Conservation (phyloP, 1,139 yeast genomes). For the Saccharomyces hybrid region DNA sequence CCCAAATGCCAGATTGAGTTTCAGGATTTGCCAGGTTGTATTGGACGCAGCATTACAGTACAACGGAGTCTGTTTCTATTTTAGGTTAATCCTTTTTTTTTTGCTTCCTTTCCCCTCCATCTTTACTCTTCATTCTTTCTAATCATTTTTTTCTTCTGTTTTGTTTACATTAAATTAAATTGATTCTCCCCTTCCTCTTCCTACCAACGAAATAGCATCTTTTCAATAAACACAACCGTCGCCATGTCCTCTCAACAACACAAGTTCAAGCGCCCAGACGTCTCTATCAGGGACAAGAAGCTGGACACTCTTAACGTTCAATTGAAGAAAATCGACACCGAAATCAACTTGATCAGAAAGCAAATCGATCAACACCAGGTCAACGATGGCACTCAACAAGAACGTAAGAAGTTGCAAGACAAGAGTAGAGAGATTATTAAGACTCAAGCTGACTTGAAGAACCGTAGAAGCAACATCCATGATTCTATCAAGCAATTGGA, state of each 20-base stretch:
- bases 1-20: neutral
- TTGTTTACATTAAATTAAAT: neutral
- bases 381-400: conserved; percentile 37
- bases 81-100: neutral
- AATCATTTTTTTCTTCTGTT: neutral
- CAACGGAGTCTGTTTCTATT: neutral
- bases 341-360: conserved; percentile 29
- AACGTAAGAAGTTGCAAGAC: conserved; percentile 56
- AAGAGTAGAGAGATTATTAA: conserved; percentile 59
- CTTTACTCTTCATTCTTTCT: neutral
- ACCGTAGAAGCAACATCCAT: conserved; percentile 57
- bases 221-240: neutral
- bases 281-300: conserved; percentile 47
- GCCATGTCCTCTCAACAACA: conserved; percentile 4
- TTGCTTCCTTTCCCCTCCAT: neutral
- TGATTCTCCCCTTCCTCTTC: neutral
- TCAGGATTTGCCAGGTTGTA: neutral
- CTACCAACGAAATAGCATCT: neutral
- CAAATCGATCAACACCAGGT: conserved; percentile 37
- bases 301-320: conserved; percentile 56
- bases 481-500: conserved; percentile 73
- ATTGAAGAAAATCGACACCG: conserved; percentile 60
- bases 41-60: neutral
- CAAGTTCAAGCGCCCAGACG: conserved; percentile 64
- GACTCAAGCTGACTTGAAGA: conserved; percentile 63